Base-by-base conservation (phyloP, 2,329 filamentous ascomycete species). In the Nothomitra cinnamomea region DNA sequence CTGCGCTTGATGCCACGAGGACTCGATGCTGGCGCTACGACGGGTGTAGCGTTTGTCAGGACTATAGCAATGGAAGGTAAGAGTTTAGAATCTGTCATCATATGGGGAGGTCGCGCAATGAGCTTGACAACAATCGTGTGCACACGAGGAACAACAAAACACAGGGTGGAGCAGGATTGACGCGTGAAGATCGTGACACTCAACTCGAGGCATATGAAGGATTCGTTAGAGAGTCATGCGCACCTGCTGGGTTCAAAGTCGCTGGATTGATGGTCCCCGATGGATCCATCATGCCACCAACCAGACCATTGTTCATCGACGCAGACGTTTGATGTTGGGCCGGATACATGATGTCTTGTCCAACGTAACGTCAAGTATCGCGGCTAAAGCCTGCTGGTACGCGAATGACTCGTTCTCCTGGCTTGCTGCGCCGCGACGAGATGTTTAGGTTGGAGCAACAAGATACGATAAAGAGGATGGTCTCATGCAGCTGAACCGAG, bases 191-290 rank as follows among this genome's bases (percentile, higher is more conserved):
- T 59, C 7, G 55, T 55, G 35, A 53, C 57, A 54, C 25, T 55
- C 10, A 51, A 58, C 48, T 53, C 42, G 47, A 53, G 43, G 56
- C 53, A 53, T 25, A 51, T 42, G 56, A 53, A 50, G 42, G 47
- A 48, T 50, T 55, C 28, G 57, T 47, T 53, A 50, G 54, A 59
- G 56, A 56, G 51, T 57, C 60, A 59, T 75, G 72, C 68, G 63
- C 81, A 90, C 85, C 80, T 73, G 81, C 73, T 66, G 82, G 82
- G 72, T 84, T 87, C 72, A 94, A 77, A 59, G 84, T 85, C 64
- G 86, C 86, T 67, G 87, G 87, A 75, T 94, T 87, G 75, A 94
- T 92, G 66, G 87, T 94, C 67, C 84, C 85, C 74, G 83, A 83
- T 67, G 86, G 83, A 77, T 85, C 83, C 63, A 76, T 72, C 56